Evolutionary conservation across 441 rosid genomes (phyloP), one percentile per base, ranked within the genome.

Genomic region (Bruguiera hainesii): DNA sequence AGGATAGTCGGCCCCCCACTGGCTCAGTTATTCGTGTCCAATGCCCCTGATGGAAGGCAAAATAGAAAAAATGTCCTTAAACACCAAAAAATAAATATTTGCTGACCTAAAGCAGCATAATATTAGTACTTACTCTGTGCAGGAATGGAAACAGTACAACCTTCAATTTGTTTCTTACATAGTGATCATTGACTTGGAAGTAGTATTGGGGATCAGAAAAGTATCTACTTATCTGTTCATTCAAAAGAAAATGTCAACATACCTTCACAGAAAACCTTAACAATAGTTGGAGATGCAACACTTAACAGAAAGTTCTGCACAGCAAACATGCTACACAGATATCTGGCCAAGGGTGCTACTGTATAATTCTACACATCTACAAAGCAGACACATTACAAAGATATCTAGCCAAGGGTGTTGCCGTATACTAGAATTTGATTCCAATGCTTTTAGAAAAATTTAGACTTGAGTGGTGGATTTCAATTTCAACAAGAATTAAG

Each of bases 1-100:
- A 94, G 51, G 98, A 89, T 64, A 94, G 93, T 79, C 97, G 86
- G 63, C 97, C 98, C 19, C 98, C 97, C 30, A 91, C 98, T 28
- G 98, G 98, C 74, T 91, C 97, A 39, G 92, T 83, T 64, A 94
- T 91, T 70, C 98, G 80, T 42, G 92, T 85, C 98, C 97, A 91
- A 67, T 94, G 98, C 59, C 97, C 97, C 97, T 91, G 82, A 65
- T 29, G 52, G 59, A 69, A 62, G 75, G 62, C 23, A 49, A 63
- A 64, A 71, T 20, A 70, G 23, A n/a, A 65, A 15, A 8, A 79
- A 71, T n/a, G 39, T 28, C 26, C 25, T 75, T 7, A 55, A 23
- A 15, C 19, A 60, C 25, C 19, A n/a, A 37, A 53, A 70, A 59
- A 5, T 8, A 52, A 67, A 49, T 29, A 7, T 18, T 15, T 10